Evolutionary conservation across 2,329 filamentous ascomycete genomes (phyloP).

Genomic region (Chaetomium strumarium): DNA sequence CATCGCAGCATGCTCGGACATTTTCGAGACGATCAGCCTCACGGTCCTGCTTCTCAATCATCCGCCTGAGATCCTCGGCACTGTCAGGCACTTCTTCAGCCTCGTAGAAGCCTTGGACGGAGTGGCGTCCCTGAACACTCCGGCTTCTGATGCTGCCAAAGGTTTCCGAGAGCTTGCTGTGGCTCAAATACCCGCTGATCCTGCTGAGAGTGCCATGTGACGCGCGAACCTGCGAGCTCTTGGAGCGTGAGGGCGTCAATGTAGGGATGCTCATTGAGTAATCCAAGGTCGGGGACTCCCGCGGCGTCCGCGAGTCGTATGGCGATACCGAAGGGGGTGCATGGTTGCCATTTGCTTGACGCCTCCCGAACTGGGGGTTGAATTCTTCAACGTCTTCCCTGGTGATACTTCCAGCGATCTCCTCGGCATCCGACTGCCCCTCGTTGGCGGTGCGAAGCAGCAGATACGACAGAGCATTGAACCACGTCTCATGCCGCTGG

Average conservation of each 20-base stretch:
- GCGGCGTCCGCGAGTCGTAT: slow-evolving; percentile 68
- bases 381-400: slow-evolving; percentile 70
- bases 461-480: slow-evolving; percentile 91
- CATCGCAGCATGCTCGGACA: slow-evolving; percentile 94
- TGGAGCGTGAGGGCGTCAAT: slow-evolving; percentile 44
- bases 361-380: slow-evolving; percentile 56
- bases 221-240: slow-evolving; percentile 27
- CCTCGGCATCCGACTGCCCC: slow-evolving; percentile 56
- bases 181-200: slow-evolving; percentile 55
- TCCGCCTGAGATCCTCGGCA: slow-evolving; percentile 73
- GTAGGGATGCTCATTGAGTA: slow-evolving; percentile 50
- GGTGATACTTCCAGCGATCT: slow-evolving; percentile 51
- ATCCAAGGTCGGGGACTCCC: slow-evolving; percentile 53
- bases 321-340: slow-evolving; percentile 66
- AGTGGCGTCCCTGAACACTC: slow-evolving; percentile 38
- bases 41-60: slow-evolving; percentile 72
- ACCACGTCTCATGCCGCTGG: slow-evolving; percentile 96
- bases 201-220: slow-evolving; percentile 48
- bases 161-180: slow-evolving; percentile 42
- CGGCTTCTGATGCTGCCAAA: slow-evolving; percentile 51
- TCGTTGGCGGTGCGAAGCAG: slow-evolving; percentile 69
- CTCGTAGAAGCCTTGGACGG: slow-evolving; percentile 40
- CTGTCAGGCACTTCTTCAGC: slow-evolving; percentile 63
- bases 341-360: slow-evolving; percentile 43
- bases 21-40: slow-evolving; percentile 83